A percentile compares a stretch with the other conserved stretches of the same genome.
phyloP scores from a whole-genome alignment of 2,329 filamentous ascomycete genomes.

The Paracoccidioides brasiliensis region DNA sequence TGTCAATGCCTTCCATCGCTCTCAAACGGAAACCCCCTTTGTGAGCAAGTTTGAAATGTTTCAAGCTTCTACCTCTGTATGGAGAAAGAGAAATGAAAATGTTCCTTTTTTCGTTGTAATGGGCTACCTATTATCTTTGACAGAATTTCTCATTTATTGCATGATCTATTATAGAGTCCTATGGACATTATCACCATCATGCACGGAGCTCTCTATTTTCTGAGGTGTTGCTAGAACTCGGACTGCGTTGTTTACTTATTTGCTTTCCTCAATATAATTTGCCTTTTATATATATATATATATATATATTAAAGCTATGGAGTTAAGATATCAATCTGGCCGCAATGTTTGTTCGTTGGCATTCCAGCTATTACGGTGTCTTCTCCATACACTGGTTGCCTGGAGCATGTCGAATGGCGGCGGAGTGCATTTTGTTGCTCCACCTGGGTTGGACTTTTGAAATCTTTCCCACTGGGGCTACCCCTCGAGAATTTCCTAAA shows the following conservation, averaged over 20 bases:
- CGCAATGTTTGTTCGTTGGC: not conserved
- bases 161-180: not conserved
- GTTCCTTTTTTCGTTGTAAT: not conserved
- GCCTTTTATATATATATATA: not conserved
- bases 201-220: not conserved
- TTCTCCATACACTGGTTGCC: not conserved
- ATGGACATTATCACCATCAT: too few species aligned
- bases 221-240: not conserved
- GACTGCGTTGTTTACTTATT: not conserved
- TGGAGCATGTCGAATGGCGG: not conserved
- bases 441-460: not conserved
- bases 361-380: not conserved
- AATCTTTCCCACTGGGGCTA: not conserved
- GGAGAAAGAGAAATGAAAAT: not conserved
- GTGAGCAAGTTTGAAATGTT: not conserved
- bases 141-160: not conserved
- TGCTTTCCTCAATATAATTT: not conserved
- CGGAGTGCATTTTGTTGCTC: not conserved
- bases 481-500: not conserved
- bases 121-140: not conserved
- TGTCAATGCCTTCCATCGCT: not conserved
- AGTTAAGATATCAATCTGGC: not conserved
- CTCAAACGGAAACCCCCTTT: not conserved
- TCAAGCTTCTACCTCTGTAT: not conserved
- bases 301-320: not conserved